Base-by-base conservation (phyloP, 768 basidiomycete species). In the Pholiota microspora region DNA sequence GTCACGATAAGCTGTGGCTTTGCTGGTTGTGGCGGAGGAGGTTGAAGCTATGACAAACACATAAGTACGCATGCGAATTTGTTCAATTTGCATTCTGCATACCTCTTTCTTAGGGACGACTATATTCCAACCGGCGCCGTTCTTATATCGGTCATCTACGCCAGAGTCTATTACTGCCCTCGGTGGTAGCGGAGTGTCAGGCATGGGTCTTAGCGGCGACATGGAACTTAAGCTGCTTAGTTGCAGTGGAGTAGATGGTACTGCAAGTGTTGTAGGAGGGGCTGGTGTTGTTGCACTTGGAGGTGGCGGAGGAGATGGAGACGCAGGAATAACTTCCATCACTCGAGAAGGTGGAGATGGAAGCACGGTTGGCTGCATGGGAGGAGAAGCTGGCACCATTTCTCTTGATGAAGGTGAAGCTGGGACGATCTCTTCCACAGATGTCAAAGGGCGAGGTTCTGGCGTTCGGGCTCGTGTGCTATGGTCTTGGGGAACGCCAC, bases 141-240 rank as follows among this genome's bases (percentile, higher is more conserved):
- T 55, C 8, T 59, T 47, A 49, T 63, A 63, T 44, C 65, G 62
- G 52, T 65, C 62, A 9, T 65, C 63, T 2, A 54, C 42, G 42
- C 52, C 53, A 34, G 23, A 48, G 9, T 29, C 54, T 15, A 54
- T 13, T 2, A 34, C 51, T 36, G 51, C 32, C 55, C 59, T 66
- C 1, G 61, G 38, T 15, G 67, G 67, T 25, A 63, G 62, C 4
- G 81, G 81, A 1, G 82, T 80, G 55, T 76, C 72, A 5, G 80
- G 76, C 29, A 81, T 60, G 6, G 83, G 82, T 6, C 83, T 82
- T 31, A 85, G 54, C 12, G 71, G 70, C n/a, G 73, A 74, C 59
- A 69, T 60, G 25, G 62, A 57, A 1, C 61, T 63, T 45, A 62
- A 48, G 25, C 58, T 55, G 56, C 61, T 60, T 16, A 62, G 57